Base-by-base conservation (phyloP, 495 filamentous ascomycete genomes). In the Astrothelium subdiscretum region DNA sequence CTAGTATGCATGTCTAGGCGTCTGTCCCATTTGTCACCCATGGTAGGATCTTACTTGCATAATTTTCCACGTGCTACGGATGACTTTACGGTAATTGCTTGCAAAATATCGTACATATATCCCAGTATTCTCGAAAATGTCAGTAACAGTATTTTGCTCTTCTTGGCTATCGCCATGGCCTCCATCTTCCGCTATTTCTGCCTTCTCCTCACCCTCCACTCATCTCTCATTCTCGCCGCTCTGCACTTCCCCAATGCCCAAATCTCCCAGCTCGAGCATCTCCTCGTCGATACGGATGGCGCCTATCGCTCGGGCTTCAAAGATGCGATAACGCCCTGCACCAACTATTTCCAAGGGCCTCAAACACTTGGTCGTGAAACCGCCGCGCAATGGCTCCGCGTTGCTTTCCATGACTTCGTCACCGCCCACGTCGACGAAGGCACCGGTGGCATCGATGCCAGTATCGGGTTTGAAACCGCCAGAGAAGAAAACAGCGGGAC, bases 371-470 rank as follows among this genome's bases (percentile, higher is more conserved):
- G 38, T n/a, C 44, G 38, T 20, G 38, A 63, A 32, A 65, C 59
- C n/a, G 52, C 43, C 8, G 58, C 63, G 27, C 60, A 66, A 63
- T 66, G 64, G 59, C 40, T 66, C 20, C 60, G 64, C 3, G 60
- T 59, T 51, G 52, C 59, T 11, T 66, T 63, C 60, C 64, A 66
- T 59, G 64, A 66, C 38, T 61, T 61, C 29, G 57, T 65, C 20
- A 65, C 63, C 13, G 59, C 59, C 12, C 32, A 58, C 31, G 43
- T 61, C 13, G 32, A 20, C 27, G 63, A 58, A 4, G 59, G 59
- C 20, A 65, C 48, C 11, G 63, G 63, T 8, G 63, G 63, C 18
- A 54, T 65, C 22, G 63, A 65, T 32, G 63, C 63, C 15, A 51
- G 32, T 22, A 65, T 65, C 18, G 31, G 40, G 10, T 61, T 65